These are phyloP conservation scores for Auriscalpium orientale DNA, from an alignment of 768 basidiomycete species.

Conservation along the genomic window DNA sequence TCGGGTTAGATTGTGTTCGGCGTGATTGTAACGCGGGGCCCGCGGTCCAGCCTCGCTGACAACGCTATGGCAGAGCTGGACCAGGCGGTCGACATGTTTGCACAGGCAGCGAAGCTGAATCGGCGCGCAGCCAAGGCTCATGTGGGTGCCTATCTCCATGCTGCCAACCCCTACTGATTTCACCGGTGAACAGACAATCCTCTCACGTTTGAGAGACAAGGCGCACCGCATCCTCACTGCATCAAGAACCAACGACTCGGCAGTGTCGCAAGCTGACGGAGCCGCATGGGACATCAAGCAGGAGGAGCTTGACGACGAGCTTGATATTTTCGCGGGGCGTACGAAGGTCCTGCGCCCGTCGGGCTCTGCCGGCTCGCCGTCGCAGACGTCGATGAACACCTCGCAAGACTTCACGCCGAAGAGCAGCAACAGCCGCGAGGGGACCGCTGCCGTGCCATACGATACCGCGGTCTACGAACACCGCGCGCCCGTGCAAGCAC, in stretches of 20 bases:
- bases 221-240: slow-evolving; percentile 48
- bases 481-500: background rate
- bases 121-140: slow-evolving; percentile 59
- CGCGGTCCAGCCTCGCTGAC: slow-evolving; percentile 57
- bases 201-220: slow-evolving; percentile 56
- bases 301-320: slow-evolving; percentile 54
- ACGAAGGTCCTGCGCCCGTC: slow-evolving; percentile 52
- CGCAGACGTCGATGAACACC: background rate
- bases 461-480: background rate
- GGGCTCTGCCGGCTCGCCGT: slow-evolving; percentile 20
- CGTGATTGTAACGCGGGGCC: slow-evolving; percentile 69
- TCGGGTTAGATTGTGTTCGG: slow-evolving; percentile 61
- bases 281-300: slow-evolving; percentile 46
- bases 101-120: slow-evolving; percentile 49
- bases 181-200: slow-evolving; percentile 41
- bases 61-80: slow-evolving; percentile 67
- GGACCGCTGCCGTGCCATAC: background rate
- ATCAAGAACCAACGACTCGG: slow-evolving; percentile 29
- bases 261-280: slow-evolving; percentile 25
- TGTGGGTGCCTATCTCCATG: slow-evolving; percentile 29
- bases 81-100: slow-evolving; percentile 57
- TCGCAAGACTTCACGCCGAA: background rate
- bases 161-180: background rate
- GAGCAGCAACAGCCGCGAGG: background rate
- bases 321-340: slow-evolving; percentile 63